These are phyloP conservation scores for Westerdykella aurantiaca DNA, from an alignment of 2,329 filamentous ascomycete species.

Conservation along the genomic window DNA sequence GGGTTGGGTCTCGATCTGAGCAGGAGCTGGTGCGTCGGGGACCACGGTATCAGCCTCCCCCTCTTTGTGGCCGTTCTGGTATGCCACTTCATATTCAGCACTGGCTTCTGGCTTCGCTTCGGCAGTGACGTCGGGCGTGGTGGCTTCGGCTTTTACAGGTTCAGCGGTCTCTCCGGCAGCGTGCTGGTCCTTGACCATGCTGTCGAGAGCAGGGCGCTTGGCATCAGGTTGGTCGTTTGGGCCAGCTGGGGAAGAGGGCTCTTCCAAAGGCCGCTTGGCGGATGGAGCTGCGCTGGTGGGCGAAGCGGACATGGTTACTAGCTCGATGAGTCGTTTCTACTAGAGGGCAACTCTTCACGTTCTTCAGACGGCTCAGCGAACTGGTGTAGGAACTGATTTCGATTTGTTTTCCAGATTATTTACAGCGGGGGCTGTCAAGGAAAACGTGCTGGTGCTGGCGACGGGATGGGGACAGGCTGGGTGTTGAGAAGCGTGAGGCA, in stretches of 20 bases:
- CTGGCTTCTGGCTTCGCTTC: conserved; percentile 19
- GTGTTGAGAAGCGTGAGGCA: conserved; percentile 19
- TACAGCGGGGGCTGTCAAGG: conserved; percentile 73
- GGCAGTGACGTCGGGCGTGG: conserved; percentile 26
- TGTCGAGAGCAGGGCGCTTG: conserved; percentile 93
- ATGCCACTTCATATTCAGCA: conserved; percentile 24
- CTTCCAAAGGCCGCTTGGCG: conserved; percentile 92
- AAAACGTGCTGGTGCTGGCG: conserved; percentile 81
- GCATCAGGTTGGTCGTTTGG: conserved; percentile 92
- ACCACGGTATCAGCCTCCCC: conserved; percentile 65
- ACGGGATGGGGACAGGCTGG: conserved; percentile 10
- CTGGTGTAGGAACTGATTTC: conserved; percentile 34
- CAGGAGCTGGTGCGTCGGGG: conserved; percentile 49
- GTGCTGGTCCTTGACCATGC: conserved; percentile 68
- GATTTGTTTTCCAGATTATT: conserved; percentile 48
- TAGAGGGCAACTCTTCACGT: conserved; percentile 27
- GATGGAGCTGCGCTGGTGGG: conserved; percentile 50
- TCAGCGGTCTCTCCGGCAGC: conserved; percentile 39
- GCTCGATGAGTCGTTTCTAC: conserved; percentile 18
- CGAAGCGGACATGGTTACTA: conserved; percentile 41
- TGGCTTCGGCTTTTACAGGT: conserved; percentile 31
- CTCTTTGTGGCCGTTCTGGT: conserved; percentile 51
- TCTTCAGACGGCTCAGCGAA: conserved; percentile 25
- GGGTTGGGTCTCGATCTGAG: conserved; percentile 49
- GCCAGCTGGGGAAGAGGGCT: conserved; percentile 89